A percentile compares a stretch with the other conserved stretches of the same genome.
These are phyloP conservation scores for Sedum album DNA, from an alignment of 164 flowering plant species.

Conservation along the genomic window DNA sequence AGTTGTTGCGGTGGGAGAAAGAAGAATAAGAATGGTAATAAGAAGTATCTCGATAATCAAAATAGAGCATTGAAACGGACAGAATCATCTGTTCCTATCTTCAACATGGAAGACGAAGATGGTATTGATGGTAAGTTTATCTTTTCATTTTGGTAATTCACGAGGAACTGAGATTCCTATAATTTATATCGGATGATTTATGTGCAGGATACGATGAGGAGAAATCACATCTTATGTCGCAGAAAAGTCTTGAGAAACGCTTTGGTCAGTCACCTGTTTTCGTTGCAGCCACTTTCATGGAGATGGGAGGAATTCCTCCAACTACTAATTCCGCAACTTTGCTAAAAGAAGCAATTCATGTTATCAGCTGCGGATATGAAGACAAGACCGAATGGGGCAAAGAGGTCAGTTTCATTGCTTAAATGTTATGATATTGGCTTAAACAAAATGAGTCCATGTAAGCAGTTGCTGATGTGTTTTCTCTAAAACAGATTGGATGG, in stretches of 20 bases:
- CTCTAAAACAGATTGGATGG: constrained; percentile 79
- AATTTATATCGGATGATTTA: constrained; percentile 9
- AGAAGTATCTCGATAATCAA: constrained; percentile 64
- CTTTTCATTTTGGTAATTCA: not conserved
- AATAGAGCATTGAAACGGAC: constrained; percentile 66
- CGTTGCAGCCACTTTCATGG: constrained; percentile 93
- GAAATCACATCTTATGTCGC: constrained; percentile 88
- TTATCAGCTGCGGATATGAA: constrained; percentile 97
- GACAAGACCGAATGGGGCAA: constrained; percentile 98
- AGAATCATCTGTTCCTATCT: constrained; percentile 53
- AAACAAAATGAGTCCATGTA: not conserved
- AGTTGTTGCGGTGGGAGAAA: constrained; percentile 91
- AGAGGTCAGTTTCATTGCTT: constrained; percentile 50
- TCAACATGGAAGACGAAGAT: constrained; percentile 96
- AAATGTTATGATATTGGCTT: not conserved
- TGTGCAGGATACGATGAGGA: constrained; percentile 86
- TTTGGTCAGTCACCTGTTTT: constrained; percentile 97
- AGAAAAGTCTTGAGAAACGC: constrained; percentile 87
- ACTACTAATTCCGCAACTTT: constrained; percentile 84
- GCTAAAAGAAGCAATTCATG: constrained; percentile 95
- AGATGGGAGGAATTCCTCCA: constrained; percentile 92
- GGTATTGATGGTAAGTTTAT: constrained; percentile 72
- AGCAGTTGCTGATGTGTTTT: not conserved
- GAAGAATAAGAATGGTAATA: constrained; percentile 57
- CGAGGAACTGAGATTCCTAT: not conserved